Conservation (phyloP, 2,329 filamentous ascomycete genomes). For the Xylaria polymorpha region DNA sequence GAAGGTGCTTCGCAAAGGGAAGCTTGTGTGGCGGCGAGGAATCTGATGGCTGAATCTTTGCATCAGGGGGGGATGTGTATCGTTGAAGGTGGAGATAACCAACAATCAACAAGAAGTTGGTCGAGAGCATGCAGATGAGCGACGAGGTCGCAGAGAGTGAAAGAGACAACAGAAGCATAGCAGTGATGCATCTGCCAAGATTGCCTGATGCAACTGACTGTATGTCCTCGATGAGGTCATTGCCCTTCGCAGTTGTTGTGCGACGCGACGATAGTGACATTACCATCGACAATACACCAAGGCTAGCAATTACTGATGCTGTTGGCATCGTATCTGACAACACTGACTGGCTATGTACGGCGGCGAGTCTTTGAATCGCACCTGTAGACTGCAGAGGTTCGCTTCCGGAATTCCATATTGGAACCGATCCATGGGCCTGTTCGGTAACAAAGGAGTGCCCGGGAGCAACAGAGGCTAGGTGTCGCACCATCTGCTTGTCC, state of each 20-base stretch:
- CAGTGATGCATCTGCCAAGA: neutral
- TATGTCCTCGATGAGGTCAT: neutral
- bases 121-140: neutral
- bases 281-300: constrained; percentile 1
- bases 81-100: neutral
- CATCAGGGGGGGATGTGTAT: neutral
- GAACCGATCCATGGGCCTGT: neutral
- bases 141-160: neutral
- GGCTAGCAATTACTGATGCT: neutral
- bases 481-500: neutral
- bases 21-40: neutral
- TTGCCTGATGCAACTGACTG: neutral
- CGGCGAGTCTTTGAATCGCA: neutral
- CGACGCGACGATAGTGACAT: neutral
- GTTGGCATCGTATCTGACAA: neutral
- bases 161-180: constrained; percentile 20
- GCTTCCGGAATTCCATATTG: neutral
- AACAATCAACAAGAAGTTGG: constrained; percentile 10
- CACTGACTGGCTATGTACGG: neutral
- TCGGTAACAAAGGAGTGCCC: neutral
- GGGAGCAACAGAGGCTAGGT: too few relatives aligned
- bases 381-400: neutral
- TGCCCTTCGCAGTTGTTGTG: neutral
- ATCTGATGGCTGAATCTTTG: neutral
- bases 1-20: neutral